phyloP scores from a whole-genome alignment of 108 stramenopile genomes.

The Fragilariopsis cylindrus region DNA sequence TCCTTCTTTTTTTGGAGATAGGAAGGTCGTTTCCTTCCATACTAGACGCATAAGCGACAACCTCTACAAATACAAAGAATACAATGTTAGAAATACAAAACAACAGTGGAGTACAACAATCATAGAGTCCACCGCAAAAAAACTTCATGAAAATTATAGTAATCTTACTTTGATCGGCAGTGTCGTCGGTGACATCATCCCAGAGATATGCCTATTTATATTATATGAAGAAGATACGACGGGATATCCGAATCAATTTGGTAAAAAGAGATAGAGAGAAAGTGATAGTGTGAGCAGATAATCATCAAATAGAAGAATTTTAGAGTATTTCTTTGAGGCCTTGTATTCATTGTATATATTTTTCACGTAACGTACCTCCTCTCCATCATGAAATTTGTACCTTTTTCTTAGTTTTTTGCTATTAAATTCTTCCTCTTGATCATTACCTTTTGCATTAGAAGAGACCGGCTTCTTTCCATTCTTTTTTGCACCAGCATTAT shows the following conservation, averaged over 20 bases:
- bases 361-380: slow-evolving; percentile 12
- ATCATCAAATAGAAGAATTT: no score
- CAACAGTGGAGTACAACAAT: neutral
- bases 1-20: slow-evolving; percentile 44
- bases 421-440: slow-evolving; percentile 57
- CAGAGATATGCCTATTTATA: slow-evolving; percentile 50
- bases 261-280: no score
- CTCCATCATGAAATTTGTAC: slow-evolving; percentile 57
- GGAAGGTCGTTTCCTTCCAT: slow-evolving; percentile 64
- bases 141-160: neutral
- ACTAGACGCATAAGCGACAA: slow-evolving; percentile 57
- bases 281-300: no score
- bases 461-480: slow-evolving; percentile 12
- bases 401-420: slow-evolving; percentile 55
- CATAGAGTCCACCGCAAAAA: neutral
- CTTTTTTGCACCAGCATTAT: slow-evolving; percentile 1
- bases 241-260: no score
- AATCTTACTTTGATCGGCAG: slow-evolving; percentile 57
- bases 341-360: no score
- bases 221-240: no score
- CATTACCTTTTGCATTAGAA: neutral
- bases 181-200: slow-evolving; percentile 58
- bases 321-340: no score
- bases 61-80: slow-evolving; percentile 37
- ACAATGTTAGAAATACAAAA: slow-evolving; percentile 6